A percentile compares a stretch with the other conserved stretches of the same genome.
phyloP scores from a whole-genome alignment of 352 stramenopile species.

The Phytophthora melonis region DNA sequence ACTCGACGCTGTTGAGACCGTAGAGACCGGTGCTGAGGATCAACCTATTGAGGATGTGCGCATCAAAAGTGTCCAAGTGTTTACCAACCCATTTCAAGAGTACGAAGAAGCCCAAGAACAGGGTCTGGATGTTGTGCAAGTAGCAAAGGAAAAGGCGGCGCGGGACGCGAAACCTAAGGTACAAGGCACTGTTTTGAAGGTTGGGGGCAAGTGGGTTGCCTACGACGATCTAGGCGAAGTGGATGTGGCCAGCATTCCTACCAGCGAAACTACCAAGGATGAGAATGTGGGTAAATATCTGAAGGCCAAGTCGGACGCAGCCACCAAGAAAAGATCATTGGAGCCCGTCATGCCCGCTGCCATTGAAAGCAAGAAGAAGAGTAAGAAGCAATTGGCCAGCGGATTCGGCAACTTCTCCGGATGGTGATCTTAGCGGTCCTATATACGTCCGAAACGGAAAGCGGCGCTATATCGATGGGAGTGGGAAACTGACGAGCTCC shows the following conservation, averaged over 20 bases:
- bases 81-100: constrained; percentile 92
- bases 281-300: constrained; percentile 82
- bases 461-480: constrained; percentile 19
- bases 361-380: constrained; percentile 84
- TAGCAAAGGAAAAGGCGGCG: constrained; percentile 60
- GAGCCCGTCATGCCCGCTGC: constrained; percentile 44
- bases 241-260: constrained; percentile 59
- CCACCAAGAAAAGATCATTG: constrained; percentile 38
- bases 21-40: constrained; percentile 83
- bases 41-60: constrained; percentile 85
- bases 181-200: constrained; percentile 82
- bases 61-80: constrained; percentile 83
- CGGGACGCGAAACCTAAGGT: constrained; percentile 58
- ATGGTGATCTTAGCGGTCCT: constrained; percentile 51
- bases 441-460: constrained; percentile 29
- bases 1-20: constrained; percentile 81
- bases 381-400: constrained; percentile 53
- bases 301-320: constrained; percentile 32
- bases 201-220: constrained; percentile 80
- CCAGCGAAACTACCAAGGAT: constrained; percentile 49
- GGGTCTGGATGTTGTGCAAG: constrained; percentile 65
- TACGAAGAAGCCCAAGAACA: constrained; percentile 71
- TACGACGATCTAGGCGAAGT: constrained; percentile 76
- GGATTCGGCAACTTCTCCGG: constrained; percentile 85
- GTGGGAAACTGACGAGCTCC: constrained; percentile 1